phyloP scores from a whole-genome alignment of 345 rosid species.

The Ailanthus altissimus region DNA sequence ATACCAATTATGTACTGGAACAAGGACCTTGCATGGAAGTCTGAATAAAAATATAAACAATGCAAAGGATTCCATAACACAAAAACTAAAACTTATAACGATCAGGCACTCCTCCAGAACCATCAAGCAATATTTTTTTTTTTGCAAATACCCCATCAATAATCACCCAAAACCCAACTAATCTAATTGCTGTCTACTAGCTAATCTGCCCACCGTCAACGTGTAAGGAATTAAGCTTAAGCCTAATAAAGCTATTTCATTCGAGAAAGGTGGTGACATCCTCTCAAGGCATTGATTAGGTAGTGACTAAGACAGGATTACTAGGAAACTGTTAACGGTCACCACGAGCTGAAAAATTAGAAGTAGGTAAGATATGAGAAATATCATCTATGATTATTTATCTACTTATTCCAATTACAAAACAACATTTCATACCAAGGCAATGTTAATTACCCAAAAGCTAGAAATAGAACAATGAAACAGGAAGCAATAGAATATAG shows the following conservation, averaged over 20 bases:
- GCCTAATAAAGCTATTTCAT: background rate
- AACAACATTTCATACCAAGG: background rate
- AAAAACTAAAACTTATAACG: background rate
- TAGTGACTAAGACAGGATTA: background rate
- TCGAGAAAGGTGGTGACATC: background rate
- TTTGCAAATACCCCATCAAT: background rate
- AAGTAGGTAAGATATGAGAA: background rate
- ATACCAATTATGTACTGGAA: background rate
- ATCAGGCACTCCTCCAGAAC: background rate
- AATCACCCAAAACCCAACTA: background rate
- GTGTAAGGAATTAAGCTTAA: background rate
- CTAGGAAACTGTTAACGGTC: background rate
- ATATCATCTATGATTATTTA: background rate
- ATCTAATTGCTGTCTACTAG: background rate
- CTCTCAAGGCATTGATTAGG: background rate
- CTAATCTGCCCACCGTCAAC: background rate
- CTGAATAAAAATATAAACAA: background rate
- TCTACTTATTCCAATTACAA: background rate
- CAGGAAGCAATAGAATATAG: background rate
- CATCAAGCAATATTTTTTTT: background rate
- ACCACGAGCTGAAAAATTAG: background rate
- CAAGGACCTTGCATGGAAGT: background rate
- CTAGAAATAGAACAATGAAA: background rate
- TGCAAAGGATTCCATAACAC: background rate
- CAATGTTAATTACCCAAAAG: background rate